Evolutionary conservation across 2,329 filamentous ascomycete genomes (phyloP).

Genomic region (Phaeosphaeriaceae sp.): DNA sequence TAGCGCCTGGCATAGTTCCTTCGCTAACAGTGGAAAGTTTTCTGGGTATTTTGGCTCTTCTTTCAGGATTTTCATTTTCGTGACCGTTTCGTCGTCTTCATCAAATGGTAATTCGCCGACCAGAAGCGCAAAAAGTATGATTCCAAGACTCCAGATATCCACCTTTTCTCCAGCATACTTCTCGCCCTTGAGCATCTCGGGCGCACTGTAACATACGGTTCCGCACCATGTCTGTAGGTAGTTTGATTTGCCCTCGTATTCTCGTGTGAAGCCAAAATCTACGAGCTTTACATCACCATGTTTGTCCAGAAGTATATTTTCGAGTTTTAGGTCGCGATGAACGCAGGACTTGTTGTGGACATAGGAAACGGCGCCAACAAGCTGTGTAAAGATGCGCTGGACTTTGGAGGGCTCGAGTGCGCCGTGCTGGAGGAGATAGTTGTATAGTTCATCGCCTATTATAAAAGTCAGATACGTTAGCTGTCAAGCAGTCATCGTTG

Average conservation of each 20-base stretch:
- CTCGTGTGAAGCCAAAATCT: slow-evolving; percentile 96
- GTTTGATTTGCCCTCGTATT: slow-evolving; percentile 94
- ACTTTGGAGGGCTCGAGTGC: slow-evolving; percentile 84
- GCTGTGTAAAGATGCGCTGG: slow-evolving; percentile 93
- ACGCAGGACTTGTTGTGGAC: slow-evolving; percentile 96
- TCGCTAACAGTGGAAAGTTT: slow-evolving; percentile 77
- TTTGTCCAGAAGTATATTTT: slow-evolving; percentile 95
- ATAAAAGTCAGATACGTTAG: slow-evolving; percentile 9
- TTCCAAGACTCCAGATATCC: slow-evolving; percentile 90
- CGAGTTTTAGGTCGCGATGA: slow-evolving; percentile 93
- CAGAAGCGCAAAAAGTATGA: slow-evolving; percentile 82
- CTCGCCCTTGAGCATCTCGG: slow-evolving; percentile 97
- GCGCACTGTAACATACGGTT: slow-evolving; percentile 95
- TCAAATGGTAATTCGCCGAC: slow-evolving; percentile 92
- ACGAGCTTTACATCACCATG: slow-evolving; percentile 97
- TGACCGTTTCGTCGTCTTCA: slow-evolving; percentile 89
- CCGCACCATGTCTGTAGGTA: slow-evolving; percentile 98
- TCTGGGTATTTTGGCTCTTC: slow-evolving; percentile 87
- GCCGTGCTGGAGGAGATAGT: slow-evolving; percentile 88
- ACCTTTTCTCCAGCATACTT: slow-evolving; percentile 98
- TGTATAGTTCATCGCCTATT: slow-evolving; percentile 92
- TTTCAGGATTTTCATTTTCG: slow-evolving; percentile 81
- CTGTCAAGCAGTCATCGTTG: background rate
- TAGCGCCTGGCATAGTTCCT: slow-evolving; percentile 76
- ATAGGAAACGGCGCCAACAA: slow-evolving; percentile 93